These are phyloP conservation scores for Ascodesmis nigricans DNA, from an alignment of 495 filamentous ascomycete genomes.

Conservation along the genomic window DNA sequence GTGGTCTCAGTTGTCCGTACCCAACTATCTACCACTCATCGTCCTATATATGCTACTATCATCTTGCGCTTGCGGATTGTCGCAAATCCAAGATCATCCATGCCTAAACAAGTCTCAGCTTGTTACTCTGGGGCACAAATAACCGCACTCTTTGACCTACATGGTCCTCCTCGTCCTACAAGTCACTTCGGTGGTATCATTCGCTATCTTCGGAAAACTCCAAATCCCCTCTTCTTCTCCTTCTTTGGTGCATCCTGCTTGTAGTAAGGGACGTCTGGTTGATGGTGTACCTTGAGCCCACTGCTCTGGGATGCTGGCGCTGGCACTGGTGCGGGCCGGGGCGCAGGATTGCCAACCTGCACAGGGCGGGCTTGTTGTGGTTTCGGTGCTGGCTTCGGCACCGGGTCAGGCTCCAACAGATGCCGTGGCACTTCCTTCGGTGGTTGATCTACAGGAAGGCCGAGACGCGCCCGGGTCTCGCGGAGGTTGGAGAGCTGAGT, in stretches of 20 bases:
- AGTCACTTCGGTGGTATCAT: no score
- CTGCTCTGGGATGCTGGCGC: slow-evolving; percentile 15
- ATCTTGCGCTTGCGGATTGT: no score
- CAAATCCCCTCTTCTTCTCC: slow-evolving; percentile 24
- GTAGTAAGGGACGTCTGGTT: slow-evolving; percentile 17
- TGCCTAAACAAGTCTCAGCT: no score
- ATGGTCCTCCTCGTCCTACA: no score
- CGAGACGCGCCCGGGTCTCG: slow-evolving; percentile 45
- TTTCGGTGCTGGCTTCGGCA: slow-evolving; percentile 11
- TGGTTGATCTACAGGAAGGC: slow-evolving; percentile 62
- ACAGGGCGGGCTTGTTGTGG: slow-evolving; percentile 9
- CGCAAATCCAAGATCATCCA: no score
- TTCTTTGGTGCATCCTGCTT: slow-evolving; percentile 22
- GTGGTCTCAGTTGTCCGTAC: no score
- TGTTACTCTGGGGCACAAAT: no score
- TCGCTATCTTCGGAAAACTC: slow-evolving; percentile 20
- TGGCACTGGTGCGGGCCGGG: slow-evolving; percentile 11
- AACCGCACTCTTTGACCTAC: no score
- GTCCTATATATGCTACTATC: no score
- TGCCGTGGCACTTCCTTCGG: slow-evolving; percentile 63
- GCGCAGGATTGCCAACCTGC: slow-evolving; percentile 6
- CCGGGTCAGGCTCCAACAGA: slow-evolving; percentile 43
- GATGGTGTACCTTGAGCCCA: slow-evolving; percentile 20
- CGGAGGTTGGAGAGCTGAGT: slow-evolving; percentile 62
- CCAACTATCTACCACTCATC: no score